Conservation (phyloP, 257 asterid genomes). For the Nicotiana attenuata region DNA sequence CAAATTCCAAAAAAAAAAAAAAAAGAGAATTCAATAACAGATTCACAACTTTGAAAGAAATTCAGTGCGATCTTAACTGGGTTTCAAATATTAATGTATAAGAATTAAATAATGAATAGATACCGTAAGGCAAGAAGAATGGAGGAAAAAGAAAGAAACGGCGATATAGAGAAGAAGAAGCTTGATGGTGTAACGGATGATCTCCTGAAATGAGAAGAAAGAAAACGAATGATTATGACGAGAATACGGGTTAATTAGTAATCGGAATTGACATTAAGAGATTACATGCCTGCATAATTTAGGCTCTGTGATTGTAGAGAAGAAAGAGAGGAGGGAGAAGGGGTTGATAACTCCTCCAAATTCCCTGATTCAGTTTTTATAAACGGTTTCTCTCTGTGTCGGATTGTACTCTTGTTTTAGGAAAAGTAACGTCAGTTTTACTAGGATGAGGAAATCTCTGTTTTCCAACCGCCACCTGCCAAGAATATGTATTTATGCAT, state of each 20-base stretch:
- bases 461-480: neutral
- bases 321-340: neutral
- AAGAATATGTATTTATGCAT: neutral
- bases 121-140: constrained; percentile 50
- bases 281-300: constrained; percentile 2
- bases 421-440: neutral
- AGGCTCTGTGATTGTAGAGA: neutral
- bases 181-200: constrained; percentile 17
- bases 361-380: neutral
- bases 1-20: neutral
- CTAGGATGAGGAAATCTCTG: neutral
- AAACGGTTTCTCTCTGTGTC: neutral
- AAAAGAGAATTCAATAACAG: neutral
- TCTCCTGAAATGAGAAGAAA: constrained; percentile 29
- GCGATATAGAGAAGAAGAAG: constrained; percentile 30
- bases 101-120: neutral
- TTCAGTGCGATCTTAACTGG: neutral
- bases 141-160: constrained; percentile 28
- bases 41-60: neutral
- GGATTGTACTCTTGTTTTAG: neutral
- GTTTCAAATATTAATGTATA: neutral
- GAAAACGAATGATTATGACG: neutral
- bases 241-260: neutral
- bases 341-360: neutral
- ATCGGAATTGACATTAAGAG: neutral